A percentile compares a stretch with the other conserved stretches of the same genome.
Conservation (phyloP, 768 basidiomycete genomes). For the Collybia sp. region DNA sequence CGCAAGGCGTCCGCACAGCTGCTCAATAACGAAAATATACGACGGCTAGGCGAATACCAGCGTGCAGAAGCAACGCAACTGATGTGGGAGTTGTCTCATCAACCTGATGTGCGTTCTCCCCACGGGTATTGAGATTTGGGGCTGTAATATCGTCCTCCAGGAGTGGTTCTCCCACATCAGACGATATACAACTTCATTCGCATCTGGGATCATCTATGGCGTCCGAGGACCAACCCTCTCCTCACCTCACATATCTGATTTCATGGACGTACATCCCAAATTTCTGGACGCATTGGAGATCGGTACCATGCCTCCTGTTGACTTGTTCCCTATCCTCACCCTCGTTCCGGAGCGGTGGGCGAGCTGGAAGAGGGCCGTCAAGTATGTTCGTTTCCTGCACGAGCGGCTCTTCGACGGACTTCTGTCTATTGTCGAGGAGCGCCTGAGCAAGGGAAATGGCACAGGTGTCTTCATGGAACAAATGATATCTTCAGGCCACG, state of each 20-base stretch:
- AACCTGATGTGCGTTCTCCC: constrained; percentile 10
- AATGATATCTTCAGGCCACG: constrained; percentile 15
- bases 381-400: constrained; percentile 16
- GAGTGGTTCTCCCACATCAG: constrained; percentile 21
- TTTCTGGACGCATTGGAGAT: constrained; percentile 20
- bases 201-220: constrained; percentile 24
- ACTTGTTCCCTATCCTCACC: constrained; percentile 24
- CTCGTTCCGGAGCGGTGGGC: constrained; percentile 29
- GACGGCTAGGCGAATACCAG: constrained; percentile 11
- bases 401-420: constrained; percentile 22
- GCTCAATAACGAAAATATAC: too few relatives aligned
- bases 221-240: constrained; percentile 21
- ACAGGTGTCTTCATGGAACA: constrained; percentile 28
- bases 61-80: constrained; percentile 16
- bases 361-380: constrained; percentile 23
- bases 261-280: constrained; percentile 19
- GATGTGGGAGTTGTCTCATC: constrained; percentile 6
- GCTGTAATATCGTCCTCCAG: constrained; percentile 8
- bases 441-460: constrained; percentile 16
- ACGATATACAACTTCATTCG: constrained; percentile 24
- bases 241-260: constrained; percentile 16
- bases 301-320: too few relatives aligned
- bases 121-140: neutral
- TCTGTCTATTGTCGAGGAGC: constrained; percentile 16
- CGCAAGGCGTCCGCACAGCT: constrained; percentile 11